Conservation (phyloP, 2,329 filamentous ascomycete species). For the Colletotrichum orchidophilum region DNA sequence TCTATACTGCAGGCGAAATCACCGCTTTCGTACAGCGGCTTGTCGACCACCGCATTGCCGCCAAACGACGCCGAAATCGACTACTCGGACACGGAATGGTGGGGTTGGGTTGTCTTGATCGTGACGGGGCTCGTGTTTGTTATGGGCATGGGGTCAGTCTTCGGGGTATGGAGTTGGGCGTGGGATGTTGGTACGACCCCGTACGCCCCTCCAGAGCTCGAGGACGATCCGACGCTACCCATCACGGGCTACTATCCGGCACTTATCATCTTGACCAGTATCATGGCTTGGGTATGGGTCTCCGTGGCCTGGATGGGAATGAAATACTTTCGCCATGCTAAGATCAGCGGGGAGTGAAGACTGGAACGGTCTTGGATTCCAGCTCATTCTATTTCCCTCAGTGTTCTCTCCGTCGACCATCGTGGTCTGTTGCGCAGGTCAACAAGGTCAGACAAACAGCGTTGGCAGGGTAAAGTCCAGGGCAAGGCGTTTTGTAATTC, state of each 20-base stretch:
- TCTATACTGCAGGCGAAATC: constrained; percentile 66
- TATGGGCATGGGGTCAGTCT: constrained; percentile 93
- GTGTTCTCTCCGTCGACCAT: neutral
- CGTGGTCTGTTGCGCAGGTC: neutral
- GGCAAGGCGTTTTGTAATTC: neutral
- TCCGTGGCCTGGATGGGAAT: constrained; percentile 97
- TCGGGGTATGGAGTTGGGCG: constrained; percentile 97
- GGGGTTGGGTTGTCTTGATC: constrained; percentile 93
- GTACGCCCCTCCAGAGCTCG: constrained; percentile 92
- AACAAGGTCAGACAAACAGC: neutral
- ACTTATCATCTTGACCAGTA: constrained; percentile 88
- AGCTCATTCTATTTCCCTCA: neutral
- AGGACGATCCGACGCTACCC: constrained; percentile 92
- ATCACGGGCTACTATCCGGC: constrained; percentile 98
- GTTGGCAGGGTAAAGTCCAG: neutral
- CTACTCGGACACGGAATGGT: constrained; percentile 95
- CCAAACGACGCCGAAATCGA: constrained; percentile 74
- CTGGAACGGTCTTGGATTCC: neutral
- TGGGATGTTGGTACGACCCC: constrained; percentile 98
- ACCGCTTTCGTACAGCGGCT: constrained; percentile 64
- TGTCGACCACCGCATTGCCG: constrained; percentile 59
- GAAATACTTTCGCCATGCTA: constrained; percentile 99
- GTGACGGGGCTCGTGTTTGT: constrained; percentile 97
- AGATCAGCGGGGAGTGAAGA: constrained; percentile 74
- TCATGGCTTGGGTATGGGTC: constrained; percentile 99